Evolutionary conservation across 192 early-diverging fungal species (phyloP).

Genomic region (Linnemannia zychae): DNA sequence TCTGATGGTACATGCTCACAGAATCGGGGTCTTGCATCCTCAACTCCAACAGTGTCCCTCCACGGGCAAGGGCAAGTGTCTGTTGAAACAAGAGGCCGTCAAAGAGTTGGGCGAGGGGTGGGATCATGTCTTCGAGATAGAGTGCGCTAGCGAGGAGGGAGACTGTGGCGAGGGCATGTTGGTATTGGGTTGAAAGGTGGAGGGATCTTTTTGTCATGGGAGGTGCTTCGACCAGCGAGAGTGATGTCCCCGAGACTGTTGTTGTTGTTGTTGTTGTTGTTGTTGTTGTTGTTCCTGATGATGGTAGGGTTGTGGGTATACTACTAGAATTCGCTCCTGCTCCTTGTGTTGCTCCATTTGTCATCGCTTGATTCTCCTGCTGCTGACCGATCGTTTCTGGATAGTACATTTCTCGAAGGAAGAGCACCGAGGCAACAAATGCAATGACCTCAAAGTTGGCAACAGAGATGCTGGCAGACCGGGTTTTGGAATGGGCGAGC

Average conservation of each 20-base stretch:
- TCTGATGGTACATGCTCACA: conserved; percentile 28
- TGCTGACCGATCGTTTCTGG: conserved; percentile 15
- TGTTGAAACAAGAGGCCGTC: conserved; percentile 57
- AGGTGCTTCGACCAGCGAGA: conserved; percentile 28
- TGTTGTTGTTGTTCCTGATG: not conserved
- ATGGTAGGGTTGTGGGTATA: conserved; percentile 27
- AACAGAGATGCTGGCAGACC: conserved; percentile 34
- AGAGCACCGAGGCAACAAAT: conserved; percentile 59
- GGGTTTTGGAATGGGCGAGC: conserved; percentile 46
- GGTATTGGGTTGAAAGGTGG: conserved; percentile 62
- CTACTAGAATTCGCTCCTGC: not conserved
- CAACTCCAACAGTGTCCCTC: conserved; percentile 46
- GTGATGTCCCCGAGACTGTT: not conserved
- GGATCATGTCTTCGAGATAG: conserved; percentile 45
- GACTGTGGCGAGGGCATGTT: conserved; percentile 52
- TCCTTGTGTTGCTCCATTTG: not conserved
- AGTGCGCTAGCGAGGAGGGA: conserved; percentile 57
- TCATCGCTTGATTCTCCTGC: not conserved
- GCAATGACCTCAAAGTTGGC: conserved; percentile 65
- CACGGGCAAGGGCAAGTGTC: conserved; percentile 44
- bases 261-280: not conserved
- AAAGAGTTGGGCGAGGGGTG: conserved; percentile 28
- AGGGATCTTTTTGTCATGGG: conserved; percentile 57
- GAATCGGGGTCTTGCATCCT: conserved; percentile 40
- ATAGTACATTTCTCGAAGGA: conserved; percentile 42